A percentile compares a stretch with the other conserved stretches of the same genome.
Conservation (phyloP, 2,329 filamentous ascomycete species). For the Colletotrichum abscissum region DNA sequence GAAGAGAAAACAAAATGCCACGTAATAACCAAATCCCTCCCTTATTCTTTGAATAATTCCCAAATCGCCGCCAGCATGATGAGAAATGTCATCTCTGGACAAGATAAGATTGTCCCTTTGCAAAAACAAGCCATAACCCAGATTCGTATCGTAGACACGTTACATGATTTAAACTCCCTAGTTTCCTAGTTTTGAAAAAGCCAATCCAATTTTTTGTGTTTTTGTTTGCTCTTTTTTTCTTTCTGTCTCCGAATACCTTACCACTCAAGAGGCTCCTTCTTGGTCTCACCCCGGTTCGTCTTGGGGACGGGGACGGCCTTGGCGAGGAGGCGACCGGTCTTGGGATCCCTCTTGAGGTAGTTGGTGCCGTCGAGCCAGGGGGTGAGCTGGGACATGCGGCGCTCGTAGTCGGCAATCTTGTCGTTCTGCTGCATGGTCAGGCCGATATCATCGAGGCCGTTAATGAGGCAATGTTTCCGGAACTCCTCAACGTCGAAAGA, state of each 20-base stretch:
- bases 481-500: constrained; percentile 92
- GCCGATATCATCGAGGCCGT: constrained; percentile 95
- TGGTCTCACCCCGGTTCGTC: constrained; percentile 87
- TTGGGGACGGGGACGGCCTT: constrained; percentile 80
- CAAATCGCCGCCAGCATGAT: constrained; percentile 15
- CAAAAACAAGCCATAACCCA: constrained; percentile 19
- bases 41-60: constrained; percentile 8
- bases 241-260: constrained; percentile 52
- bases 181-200: constrained; percentile 12
- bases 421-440: constrained; percentile 92
- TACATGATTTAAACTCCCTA: constrained; percentile 27
- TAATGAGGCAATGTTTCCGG: constrained; percentile 91
- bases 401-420: constrained; percentile 88
- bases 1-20: not conserved
- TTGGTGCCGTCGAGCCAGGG: constrained; percentile 92
- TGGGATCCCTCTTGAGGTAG: constrained; percentile 75
- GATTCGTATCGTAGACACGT: constrained; percentile 29
- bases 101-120: not conserved
- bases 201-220: not conserved
- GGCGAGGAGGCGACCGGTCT: constrained; percentile 65
- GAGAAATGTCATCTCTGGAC: not conserved
- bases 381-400: constrained; percentile 78
- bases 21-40: constrained; percentile 9
- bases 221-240: not conserved
- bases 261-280: constrained; percentile 91